Evolutionary conservation across 2,329 filamentous ascomycete species (phyloP).

Genomic region (Simplicillium aogashimaense): DNA sequence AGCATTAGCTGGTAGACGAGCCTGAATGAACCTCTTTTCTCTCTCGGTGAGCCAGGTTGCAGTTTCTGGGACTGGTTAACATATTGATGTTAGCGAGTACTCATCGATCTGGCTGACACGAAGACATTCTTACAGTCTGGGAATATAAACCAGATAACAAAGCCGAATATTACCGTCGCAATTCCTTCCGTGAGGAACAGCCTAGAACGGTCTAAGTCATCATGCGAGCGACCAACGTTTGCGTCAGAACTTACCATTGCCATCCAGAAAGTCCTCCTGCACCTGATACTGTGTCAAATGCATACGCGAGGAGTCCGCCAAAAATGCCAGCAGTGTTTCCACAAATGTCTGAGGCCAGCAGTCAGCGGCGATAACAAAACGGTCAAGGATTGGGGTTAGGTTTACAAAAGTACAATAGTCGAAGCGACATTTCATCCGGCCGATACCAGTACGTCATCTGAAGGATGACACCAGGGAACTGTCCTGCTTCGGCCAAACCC

Average conservation of each 20-base stretch:
- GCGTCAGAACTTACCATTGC: constrained; percentile 15
- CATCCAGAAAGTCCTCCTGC: constrained; percentile 22
- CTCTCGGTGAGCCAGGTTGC: constrained; percentile 33
- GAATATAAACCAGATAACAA: constrained; percentile 39
- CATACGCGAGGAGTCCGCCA: constrained; percentile 31
- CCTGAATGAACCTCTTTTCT: constrained; percentile 38
- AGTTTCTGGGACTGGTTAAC: constrained; percentile 24
- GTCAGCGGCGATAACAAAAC: not conserved
- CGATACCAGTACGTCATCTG: constrained; percentile 38
- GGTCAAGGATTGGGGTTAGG: constrained; percentile 2
- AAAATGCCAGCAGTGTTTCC: constrained; percentile 14
- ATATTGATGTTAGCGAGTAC: constrained; percentile 20
- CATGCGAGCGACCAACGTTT: not conserved
- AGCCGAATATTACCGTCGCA: constrained; percentile 32
- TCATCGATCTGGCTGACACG: constrained; percentile 19
- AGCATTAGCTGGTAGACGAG: constrained; percentile 31
- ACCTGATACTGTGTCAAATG: constrained; percentile 27
- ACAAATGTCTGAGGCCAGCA: too few relatives aligned
- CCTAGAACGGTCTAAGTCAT: constrained; percentile 15
- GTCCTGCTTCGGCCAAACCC: constrained; percentile 26
- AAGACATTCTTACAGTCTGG: constrained; percentile 35
- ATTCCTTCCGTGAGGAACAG: constrained; percentile 33
- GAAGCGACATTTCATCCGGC: constrained; percentile 33
- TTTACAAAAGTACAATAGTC: constrained; percentile 34
- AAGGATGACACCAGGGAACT: constrained; percentile 30